Base-by-base conservation (phyloP, 805 yeast species). In the Tetrapisispora namnaoensis region DNA sequence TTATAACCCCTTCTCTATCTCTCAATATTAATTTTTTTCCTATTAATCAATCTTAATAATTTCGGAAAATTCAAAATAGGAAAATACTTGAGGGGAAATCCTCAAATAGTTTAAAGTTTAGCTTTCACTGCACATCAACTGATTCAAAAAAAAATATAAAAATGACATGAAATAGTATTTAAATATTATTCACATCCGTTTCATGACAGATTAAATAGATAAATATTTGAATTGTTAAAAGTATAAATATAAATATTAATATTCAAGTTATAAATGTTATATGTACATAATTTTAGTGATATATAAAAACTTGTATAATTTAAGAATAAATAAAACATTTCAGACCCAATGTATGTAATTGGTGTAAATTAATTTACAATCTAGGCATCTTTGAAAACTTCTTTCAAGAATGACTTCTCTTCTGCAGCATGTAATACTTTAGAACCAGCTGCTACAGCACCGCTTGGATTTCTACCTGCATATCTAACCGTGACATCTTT, bases 391-490 rank as follows among this genome's bases (percentile, higher is more conserved):
- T 47, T 49, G 70, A 87, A 84, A 52, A 83, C 95, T 49, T 86
- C 95, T 51, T 75, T 73, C 68, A 91, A 75, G 77, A 93, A 87
- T 37, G 83, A 82, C 58, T 81, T 84, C 74, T 93, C 98, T 76
- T 93, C 96, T 55, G 83, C 83, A 53, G 69, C 66, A 70, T 93
- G 99, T 80, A 80, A 80, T 55, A 82, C 71, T 81, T 93, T 93
- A 53, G 86, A 76, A 72, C 99, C 99, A 57, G 98, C 96, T 63
- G 99, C 99, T 64, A 93, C 96, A 53, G 96, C 83, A 43, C 98
- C 98, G 67, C 91, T 82, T 68, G 99, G 99, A 67, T 87, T 88
- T 79, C 99, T 88, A 66, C 99, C 99, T 56, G 95, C 95, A 67
- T 86, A 93, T 71, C 97, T 82, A 52, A 85, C 65, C 18, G 63